Evolutionary conservation across 2,329 filamentous ascomycete species (phyloP).

Genomic region (Xylariaceae sp.): DNA sequence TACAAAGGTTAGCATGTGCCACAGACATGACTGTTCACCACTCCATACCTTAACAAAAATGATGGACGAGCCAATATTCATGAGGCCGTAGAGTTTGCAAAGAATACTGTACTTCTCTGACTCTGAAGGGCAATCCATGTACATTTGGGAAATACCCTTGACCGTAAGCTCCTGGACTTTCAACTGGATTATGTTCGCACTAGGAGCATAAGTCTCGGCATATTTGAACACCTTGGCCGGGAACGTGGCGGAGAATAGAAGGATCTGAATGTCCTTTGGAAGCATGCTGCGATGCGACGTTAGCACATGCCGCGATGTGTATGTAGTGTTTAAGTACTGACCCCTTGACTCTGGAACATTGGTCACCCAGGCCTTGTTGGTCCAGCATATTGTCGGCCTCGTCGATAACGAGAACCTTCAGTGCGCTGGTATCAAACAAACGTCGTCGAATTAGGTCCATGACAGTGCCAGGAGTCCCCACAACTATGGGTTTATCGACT

Average conservation of each 20-base stretch:
- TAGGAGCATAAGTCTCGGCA: conserved; percentile 77
- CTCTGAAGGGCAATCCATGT: conserved; percentile 84
- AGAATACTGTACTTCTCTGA: conserved; percentile 82
- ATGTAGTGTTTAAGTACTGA: conserved; percentile 43
- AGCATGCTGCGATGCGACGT: conserved; percentile 55
- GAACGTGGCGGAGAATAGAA: conserved; percentile 94
- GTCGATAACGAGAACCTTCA: conserved; percentile 85
- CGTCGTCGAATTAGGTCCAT: conserved; percentile 78
- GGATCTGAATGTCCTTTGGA: conserved; percentile 72
- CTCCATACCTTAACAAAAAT: conserved; percentile 82
- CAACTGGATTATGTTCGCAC: conserved; percentile 81
- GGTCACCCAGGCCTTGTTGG: conserved; percentile 89
- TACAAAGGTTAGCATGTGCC: conserved; percentile 36
- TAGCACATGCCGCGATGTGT: conserved; percentile 25
- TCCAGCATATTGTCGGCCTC: conserved; percentile 99
- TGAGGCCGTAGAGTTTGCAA: conserved; percentile 88
- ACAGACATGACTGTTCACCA: neutral
- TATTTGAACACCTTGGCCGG: conserved; percentile 82
- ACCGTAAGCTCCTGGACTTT: conserved; percentile 90
- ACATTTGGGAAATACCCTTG: conserved; percentile 96
- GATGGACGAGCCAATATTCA: conserved; percentile 95
- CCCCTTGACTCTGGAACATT: conserved; percentile 86
- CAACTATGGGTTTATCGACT: conserved; percentile 73
- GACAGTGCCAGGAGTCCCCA: conserved; percentile 91
- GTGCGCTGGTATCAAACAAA: conserved; percentile 64